phyloP scores from a whole-genome alignment of 73 alveolate species.

The Paramecium tetraurelia region DNA sequence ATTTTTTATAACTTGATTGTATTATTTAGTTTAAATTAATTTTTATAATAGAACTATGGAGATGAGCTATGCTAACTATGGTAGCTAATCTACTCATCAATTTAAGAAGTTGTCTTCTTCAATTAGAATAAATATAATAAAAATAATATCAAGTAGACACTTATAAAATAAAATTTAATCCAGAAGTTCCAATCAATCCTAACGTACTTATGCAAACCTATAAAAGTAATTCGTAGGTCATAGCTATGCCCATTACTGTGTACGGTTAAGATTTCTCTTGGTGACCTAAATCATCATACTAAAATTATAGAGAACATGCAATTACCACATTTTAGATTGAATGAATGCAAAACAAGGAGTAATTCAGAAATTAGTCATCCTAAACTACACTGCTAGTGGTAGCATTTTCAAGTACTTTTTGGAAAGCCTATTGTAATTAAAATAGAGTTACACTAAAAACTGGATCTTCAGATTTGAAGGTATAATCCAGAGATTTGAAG shows the following conservation, averaged over 20 bases:
- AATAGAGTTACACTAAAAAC: background rate
- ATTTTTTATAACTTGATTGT: background rate
- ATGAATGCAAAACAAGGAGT: background rate
- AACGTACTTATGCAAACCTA: background rate
- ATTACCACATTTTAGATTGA: conserved; percentile 17
- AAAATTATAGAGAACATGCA: background rate
- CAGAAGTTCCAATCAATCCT: background rate
- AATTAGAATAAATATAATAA: background rate
- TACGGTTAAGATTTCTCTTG: background rate
- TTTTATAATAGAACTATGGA: background rate
- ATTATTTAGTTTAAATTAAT: background rate
- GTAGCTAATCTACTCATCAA: background rate
- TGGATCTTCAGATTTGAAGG: background rate
- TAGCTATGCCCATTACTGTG: conserved; percentile 1
- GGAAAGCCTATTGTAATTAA: background rate
- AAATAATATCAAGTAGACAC: background rate
- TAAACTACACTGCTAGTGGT: background rate
- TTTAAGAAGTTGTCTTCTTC: background rate
- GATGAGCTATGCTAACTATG: too few species aligned
- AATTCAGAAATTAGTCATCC: background rate
- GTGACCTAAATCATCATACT: background rate
- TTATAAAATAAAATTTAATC: background rate
- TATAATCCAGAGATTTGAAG: background rate
- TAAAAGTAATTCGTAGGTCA: background rate
- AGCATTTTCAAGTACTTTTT: background rate